Evolutionary conservation across 257 asterid genomes (phyloP).

Genomic region (Eustoma russellianum): DNA sequence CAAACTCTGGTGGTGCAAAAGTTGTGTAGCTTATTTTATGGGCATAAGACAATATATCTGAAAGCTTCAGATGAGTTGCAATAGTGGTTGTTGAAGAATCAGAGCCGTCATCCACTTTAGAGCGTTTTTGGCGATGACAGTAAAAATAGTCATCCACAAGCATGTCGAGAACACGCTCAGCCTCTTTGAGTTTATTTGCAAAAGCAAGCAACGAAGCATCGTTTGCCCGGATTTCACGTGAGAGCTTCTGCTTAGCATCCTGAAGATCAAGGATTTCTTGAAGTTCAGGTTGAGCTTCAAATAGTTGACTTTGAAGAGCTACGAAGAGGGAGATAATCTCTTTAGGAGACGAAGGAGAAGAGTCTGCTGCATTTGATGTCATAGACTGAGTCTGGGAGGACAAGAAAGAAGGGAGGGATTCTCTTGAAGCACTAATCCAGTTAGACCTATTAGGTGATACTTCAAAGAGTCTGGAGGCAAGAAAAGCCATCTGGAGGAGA

Average conservation of each 20-base stretch:
- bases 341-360: conserved; percentile 47
- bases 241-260: conserved; percentile 64
- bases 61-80: conserved; percentile 55
- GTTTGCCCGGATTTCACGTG: conserved; percentile 49
- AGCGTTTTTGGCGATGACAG: conserved; percentile 46
- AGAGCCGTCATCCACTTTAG: conserved; percentile 16
- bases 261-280: conserved; percentile 91
- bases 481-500: conserved; percentile 78
- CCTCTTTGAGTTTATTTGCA: conserved; percentile 66
- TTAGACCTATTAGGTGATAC: conserved; percentile 73
- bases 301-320: conserved; percentile 62
- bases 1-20: conserved; percentile 91
- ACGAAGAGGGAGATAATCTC: conserved; percentile 56
- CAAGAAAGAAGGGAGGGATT: conserved; percentile 68
- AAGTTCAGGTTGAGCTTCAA: conserved; percentile 79
- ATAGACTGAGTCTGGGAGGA: conserved; percentile 37
- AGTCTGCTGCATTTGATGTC: conserved; percentile 35
- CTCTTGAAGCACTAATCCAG: conserved; percentile 73
- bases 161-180: conserved; percentile 66
- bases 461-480: conserved; percentile 69
- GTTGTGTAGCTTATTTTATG: conserved; percentile 90
- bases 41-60: conserved; percentile 71
- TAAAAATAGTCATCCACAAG: conserved; percentile 79
- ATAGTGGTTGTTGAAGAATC: conserved; percentile 55
- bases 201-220: conserved; percentile 62